Base-by-base conservation (phyloP, 73 alveolate genomes). In the Symbiodinium natans region DNA sequence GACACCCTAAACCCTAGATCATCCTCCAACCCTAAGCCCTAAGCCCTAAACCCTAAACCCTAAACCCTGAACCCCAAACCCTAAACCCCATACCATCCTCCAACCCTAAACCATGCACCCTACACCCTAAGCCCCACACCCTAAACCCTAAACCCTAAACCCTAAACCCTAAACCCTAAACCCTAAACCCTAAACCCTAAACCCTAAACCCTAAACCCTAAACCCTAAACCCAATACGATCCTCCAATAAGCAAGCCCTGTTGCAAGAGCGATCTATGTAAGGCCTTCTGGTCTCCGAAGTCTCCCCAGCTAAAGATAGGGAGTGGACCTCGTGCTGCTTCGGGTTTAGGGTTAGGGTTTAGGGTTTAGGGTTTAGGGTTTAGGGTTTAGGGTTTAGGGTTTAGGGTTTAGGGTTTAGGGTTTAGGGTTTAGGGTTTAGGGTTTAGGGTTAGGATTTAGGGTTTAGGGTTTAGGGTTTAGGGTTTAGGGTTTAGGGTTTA, bases 221-320 rank as follows among this genome's bases (percentile, higher is more conserved):
- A 56, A 56, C 74, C 25, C 31, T 19, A n/a, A 21, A 19, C 31
- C 74, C 74, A 9, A 56, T 19, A 4, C 74, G 5, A 5, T 43
- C 56, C 56, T 43, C 11, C 56, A 11, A 43, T 43, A 11, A 43
- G 56, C 56, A 43, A 11, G 19, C 56, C 56, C 56, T 43, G 4
- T 46, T 46, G 59, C 59, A 46, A 46, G 59, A 2, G 17, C 5
- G 59, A 46, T 21, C 59, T 21, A 21, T 63, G 10, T 13, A 13
- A 46, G 59, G 73, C 95, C 95, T 92, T 92, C 82, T 92, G 98
- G 34, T 92, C 98, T 0, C 98, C 98, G 41, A 92, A 92, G 82
- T 92, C 98, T 5, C 98, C 98, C 98, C 98, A 92, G 82, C 90
- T 92, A 90, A 92, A 92, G 98, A 92, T 92, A 38, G 90, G 89